Percentiles rank a stretch among this genome's conserved stretches.
These are phyloP conservation scores for Fusarium sp. DNA, from an alignment of 2,329 filamentous ascomycete genomes.

Conservation along the genomic window DNA sequence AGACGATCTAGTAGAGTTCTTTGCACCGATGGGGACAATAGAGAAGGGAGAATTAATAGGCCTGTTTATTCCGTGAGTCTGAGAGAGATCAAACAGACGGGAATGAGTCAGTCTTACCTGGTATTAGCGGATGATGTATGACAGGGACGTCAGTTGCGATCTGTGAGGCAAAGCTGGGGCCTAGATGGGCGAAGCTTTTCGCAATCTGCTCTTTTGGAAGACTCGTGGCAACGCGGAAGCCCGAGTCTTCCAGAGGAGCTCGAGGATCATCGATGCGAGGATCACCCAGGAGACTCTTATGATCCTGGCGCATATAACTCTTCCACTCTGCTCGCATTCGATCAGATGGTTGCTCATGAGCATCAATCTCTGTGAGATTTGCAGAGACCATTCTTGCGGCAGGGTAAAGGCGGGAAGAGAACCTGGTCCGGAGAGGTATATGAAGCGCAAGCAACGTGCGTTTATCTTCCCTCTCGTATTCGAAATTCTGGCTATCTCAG, in stretches of 20 bases:
- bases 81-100: neutral
- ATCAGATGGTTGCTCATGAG: slow-evolving; percentile 80
- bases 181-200: slow-evolving; percentile 55
- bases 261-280: slow-evolving; percentile 66
- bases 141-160: slow-evolving; percentile 56
- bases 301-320: slow-evolving; percentile 69
- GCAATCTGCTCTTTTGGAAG: slow-evolving; percentile 56
- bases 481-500: neutral
- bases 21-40: slow-evolving; percentile 77
- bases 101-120: slow-evolving; percentile 61
- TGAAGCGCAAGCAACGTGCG: neutral
- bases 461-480: too few species aligned
- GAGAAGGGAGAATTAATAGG: slow-evolving; percentile 77
- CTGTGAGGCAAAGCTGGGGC: slow-evolving; percentile 46
- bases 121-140: slow-evolving; percentile 72
- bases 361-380: slow-evolving; percentile 65
- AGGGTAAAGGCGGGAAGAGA: neutral
- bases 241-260: slow-evolving; percentile 48
- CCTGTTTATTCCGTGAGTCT: slow-evolving; percentile 60
- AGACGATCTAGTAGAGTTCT: slow-evolving; percentile 74
- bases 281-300: slow-evolving; percentile 60
- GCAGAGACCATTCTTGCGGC: slow-evolving; percentile 39
- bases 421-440: too few species aligned
- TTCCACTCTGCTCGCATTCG: slow-evolving; percentile 79
- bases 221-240: slow-evolving; percentile 57